Base-by-base conservation (phyloP, 495 filamentous ascomycete species). In the Aspergillus biplanus region DNA sequence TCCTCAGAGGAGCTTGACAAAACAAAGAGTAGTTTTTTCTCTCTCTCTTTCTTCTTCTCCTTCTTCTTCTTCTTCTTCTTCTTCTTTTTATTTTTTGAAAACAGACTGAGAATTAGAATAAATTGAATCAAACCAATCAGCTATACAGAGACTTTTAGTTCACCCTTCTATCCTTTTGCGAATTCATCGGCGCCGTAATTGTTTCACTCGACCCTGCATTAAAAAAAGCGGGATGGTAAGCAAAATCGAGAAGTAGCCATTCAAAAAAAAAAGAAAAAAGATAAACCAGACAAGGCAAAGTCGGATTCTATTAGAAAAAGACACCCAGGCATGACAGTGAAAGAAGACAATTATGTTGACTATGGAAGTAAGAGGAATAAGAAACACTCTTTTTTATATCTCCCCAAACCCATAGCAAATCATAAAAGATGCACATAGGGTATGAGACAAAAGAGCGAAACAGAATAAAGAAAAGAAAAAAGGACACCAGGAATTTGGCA, bases 391-490 rank as follows among this genome's bases (percentile, higher is more conserved):
- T 67, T 53, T 58, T 52, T 48, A 50, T 31, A 66, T 47, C 37
- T 66, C 70, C 59, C 67, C 69, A 66, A 70, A 69, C 72, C 73
- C 71, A 70, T 68, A 65, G 70, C 69, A 69, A 69, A 64, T 56
- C 64, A 68, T 61, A 27, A 52, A 69, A 65, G 67, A 73, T 71
- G 71, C 71, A 75, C 66, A 68, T 61, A 66, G 72, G 71, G 69
- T 75, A 76, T 73, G 71, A 70, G 65, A 65, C 64, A 70, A 63
- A 58, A 56, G 56, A 67, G 52, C 58, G 67, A 46, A 44, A 63
- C 49, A 44, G 58, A 56, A 63, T 9, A 15, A 47, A 44, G 35
- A 5, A 55, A 18, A 33, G 34, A 62, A 15, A 62, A 21, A 44
- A 55, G 16, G 35, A 37, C 16, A 55, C 31, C 27, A 56, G 56